Evolutionary conservation across 2,329 filamentous ascomycete species (phyloP), one percentile per base, ranked within the genome.

Genomic region (Lachnellula occidentalis): DNA sequence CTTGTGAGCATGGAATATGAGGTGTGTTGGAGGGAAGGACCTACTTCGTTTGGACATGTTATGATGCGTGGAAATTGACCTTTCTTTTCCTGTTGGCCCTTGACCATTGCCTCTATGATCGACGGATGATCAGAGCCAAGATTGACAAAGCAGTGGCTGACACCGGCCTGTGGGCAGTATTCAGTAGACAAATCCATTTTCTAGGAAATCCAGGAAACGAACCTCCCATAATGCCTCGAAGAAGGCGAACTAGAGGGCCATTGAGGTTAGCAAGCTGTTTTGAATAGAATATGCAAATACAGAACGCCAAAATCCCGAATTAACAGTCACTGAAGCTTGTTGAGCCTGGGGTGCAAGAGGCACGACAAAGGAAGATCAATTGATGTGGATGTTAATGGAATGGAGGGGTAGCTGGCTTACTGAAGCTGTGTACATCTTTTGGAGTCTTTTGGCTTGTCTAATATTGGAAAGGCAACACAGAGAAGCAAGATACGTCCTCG

Each of bases 61-160:
- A 89, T 83, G 59, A 88, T 84, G 53, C 73, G 77, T 3, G 85
- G 85, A 62, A 87, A 87, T 37, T 78, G 67, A 34, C 75, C 76
- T 47, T 77, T 76, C 64, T 81, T 83, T 66, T 87, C 85, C 61
- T 81, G 82, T 64, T 88, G 83, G 47, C 84, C 84, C 64, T 86
- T 86, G 62, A 87, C 82, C 61, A 89, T 88, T 3, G 86, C 86
- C 67, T 90, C 86, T 21, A 89, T 78, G 61, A 90, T 86, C 21
- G 80, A 82, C 2, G 85, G 86, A 63, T 89, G 81, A 64, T 84
- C 81, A 22, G 77, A 80, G 5, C 65, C 82, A 8, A 85, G 71
- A 61, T 85, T 85, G 50, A 85, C 81, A 64, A 83, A 80, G 69
- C 77, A 76, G 61, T 78, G 67, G 42, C 72, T 76, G 15, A 80